Base-by-base conservation (phyloP, 2,329 filamentous ascomycete species). In the Dactylellina drechsleri region DNA sequence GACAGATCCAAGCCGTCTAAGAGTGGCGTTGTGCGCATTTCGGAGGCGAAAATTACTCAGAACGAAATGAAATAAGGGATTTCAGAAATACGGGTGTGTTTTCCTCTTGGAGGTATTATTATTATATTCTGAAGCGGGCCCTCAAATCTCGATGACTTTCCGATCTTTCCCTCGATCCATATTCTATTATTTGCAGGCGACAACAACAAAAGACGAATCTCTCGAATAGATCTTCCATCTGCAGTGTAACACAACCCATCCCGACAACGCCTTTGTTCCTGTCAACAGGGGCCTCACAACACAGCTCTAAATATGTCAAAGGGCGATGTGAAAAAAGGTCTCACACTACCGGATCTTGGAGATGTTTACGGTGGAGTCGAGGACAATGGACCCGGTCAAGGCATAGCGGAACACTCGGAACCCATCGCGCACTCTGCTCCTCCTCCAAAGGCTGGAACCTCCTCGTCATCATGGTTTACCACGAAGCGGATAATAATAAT, bases 401-500 rank as follows among this genome's bases (percentile, higher is more conserved):
- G 71, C 15, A 49, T 65, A 8, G 20, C 16, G 26, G 66, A 75
- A 31, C 20, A 54, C 4, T 58, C 65, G 4, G 64, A 75, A 8
- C 57, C 64, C 15, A 68, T 75, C 26, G 58, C 71, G 6, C 28
- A 56, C 13, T 68, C 67, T 4, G 43, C 67, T 15, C 59, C 71
- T 26, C 56, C 43, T 26, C 58, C 64, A 0, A 75, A 75, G 2
- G 20, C 64, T 3, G 52, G 52, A 15, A 56, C 43, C 10, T 20
- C 58, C 18, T 50, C 43, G 3, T 56, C 43, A 8, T 75, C 71
- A 43, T 75, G 71, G 71, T 75, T 75, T 45, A 75, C 71, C 5
- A 75, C 67, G 53, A 75, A 75, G 40, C 50, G 64, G 47, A 75
- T 75, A 58, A 75, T 75, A 53, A 75, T 75, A 31, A 64, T 75